Evolutionary conservation across 2,329 filamentous ascomycete species (phyloP).

Genomic region (Canariomyces notabilis): DNA sequence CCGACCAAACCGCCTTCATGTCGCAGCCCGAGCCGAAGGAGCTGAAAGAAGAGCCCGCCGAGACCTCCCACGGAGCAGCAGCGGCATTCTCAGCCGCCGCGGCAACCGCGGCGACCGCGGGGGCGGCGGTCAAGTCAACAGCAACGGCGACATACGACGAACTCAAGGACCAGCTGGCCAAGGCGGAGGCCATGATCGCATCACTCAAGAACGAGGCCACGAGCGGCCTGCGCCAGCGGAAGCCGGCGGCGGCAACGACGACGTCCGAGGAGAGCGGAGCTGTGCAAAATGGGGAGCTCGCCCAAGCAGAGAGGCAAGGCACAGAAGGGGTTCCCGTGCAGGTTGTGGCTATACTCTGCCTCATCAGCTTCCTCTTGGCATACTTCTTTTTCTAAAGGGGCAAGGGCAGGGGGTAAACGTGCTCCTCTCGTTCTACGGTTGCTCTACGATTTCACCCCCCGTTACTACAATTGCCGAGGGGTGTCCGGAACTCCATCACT

Average conservation of each 20-base stretch:
- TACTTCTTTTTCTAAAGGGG: constrained; percentile 86
- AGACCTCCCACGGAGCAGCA: constrained; percentile 16
- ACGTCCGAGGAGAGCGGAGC: constrained; percentile 41
- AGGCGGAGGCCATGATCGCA: constrained; percentile 69
- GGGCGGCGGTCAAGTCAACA: constrained; percentile 21
- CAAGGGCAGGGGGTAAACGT: no score
- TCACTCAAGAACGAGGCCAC: constrained; percentile 57
- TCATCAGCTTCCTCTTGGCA: constrained; percentile 87
- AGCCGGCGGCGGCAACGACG: constrained; percentile 38
- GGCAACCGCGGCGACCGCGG: no score
- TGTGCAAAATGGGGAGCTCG: constrained; percentile 44
- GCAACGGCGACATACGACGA: constrained; percentile 26
- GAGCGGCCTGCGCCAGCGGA: constrained; percentile 73
- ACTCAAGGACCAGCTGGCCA: constrained; percentile 36
- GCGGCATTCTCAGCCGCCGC: constrained; percentile 7
- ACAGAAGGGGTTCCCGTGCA: constrained; percentile 81
- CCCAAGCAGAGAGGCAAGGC: constrained; percentile 51
- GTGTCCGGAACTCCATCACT: no score
- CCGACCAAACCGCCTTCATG: constrained; percentile 18
- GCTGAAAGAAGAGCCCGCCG: constrained; percentile 10
- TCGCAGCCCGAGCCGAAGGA: constrained; percentile 20
- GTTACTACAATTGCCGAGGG: no score
- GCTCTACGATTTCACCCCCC: no score
- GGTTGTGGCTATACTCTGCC: constrained; percentile 74
- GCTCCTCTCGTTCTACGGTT: no score